These are phyloP conservation scores for Cordyceps sp. DNA, from an alignment of 2,329 filamentous ascomycete genomes.

Conservation along the genomic window DNA sequence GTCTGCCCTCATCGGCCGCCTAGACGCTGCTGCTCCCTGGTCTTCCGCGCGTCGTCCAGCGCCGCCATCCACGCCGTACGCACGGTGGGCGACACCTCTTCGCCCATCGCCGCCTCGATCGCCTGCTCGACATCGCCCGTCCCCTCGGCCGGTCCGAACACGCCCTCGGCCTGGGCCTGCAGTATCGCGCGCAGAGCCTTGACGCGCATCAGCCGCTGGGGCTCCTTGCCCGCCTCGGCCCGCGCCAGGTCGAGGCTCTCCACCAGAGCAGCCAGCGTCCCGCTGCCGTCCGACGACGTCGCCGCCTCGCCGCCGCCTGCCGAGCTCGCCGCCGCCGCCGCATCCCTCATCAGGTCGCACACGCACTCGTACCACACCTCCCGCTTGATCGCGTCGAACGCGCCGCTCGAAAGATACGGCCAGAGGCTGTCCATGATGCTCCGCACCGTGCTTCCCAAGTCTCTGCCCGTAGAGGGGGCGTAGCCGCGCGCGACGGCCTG, in stretches of 20 bases:
- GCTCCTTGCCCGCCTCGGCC: constrained; percentile 30
- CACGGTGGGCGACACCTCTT: too few species aligned
- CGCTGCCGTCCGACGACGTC: constrained; percentile 4
- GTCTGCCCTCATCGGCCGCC: too few species aligned
- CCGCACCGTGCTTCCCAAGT: constrained; percentile 18
- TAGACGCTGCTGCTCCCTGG: too few species aligned
- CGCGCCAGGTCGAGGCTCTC: constrained; percentile 27
- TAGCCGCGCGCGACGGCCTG: constrained; percentile 35
- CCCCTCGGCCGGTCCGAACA: constrained; percentile 23
- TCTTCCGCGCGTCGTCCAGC: constrained; percentile 13
- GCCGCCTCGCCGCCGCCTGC: constrained; percentile 4
- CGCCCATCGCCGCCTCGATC: constrained; percentile 16
- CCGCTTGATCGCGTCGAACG: constrained; percentile 26
- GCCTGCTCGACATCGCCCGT: too few species aligned
- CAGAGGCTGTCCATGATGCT: constrained; percentile 22
- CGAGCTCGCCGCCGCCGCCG: constrained; percentile 8
- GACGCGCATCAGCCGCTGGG: constrained; percentile 29
- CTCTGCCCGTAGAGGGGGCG: constrained; percentile 20
- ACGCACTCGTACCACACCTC: constrained; percentile 36
- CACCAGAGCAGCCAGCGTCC: constrained; percentile 21
- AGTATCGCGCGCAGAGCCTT: constrained; percentile 26
- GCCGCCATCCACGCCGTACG: too few species aligned
- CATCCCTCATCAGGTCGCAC: constrained; percentile 27
- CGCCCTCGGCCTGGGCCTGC: constrained; percentile 23
- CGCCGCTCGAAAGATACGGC: constrained; percentile 20